phyloP scores from a whole-genome alignment of 164 flowering plant genomes.

The Kalanchoe fedtschenkoi region DNA sequence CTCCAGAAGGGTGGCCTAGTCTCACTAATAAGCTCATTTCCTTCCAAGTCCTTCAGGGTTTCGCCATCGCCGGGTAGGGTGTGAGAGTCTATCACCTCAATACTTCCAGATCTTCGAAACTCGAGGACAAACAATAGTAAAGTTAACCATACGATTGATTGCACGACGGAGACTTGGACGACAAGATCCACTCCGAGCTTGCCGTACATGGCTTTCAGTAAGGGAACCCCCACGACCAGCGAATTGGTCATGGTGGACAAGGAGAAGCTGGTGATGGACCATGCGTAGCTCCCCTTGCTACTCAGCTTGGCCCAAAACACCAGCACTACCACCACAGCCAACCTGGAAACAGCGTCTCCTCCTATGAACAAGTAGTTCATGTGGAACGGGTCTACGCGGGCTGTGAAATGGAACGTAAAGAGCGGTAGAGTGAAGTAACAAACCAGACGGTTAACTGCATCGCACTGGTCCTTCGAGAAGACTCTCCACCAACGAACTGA shows the following conservation, averaged over 20 bases:
- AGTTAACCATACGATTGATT: conserved; percentile 18
- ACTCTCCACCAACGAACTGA: conserved; percentile 54
- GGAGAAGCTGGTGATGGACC: conserved; percentile 23
- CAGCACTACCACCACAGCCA: conserved; percentile 10
- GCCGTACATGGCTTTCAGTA: conserved; percentile 24
- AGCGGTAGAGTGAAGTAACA: conserved; percentile 7
- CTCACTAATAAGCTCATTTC: conserved; percentile 1
- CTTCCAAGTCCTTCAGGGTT: conserved; percentile 20
- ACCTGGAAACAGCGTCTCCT: conserved; percentile 19
- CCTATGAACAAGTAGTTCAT: conserved; percentile 16
- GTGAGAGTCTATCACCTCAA: not conserved
- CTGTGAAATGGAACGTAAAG: conserved; percentile 7
- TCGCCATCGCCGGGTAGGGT: conserved; percentile 7
- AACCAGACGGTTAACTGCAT: conserved; percentile 6
- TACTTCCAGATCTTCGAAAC: not conserved
- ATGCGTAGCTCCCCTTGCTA: conserved; percentile 18
- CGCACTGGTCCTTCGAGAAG: conserved; percentile 8
- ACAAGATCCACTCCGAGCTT: conserved; percentile 13
- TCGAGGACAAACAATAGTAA: not conserved
- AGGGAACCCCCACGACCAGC: conserved; percentile 24
- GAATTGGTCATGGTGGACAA: conserved; percentile 18
- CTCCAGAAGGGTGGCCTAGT: conserved; percentile 27
- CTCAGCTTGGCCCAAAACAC: conserved; percentile 19
- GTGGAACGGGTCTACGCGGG: not conserved
- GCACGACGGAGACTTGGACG: conserved; percentile 17